These are phyloP conservation scores for Pythium monospermum DNA, from an alignment of 352 stramenopile species.

Conservation along the genomic window DNA sequence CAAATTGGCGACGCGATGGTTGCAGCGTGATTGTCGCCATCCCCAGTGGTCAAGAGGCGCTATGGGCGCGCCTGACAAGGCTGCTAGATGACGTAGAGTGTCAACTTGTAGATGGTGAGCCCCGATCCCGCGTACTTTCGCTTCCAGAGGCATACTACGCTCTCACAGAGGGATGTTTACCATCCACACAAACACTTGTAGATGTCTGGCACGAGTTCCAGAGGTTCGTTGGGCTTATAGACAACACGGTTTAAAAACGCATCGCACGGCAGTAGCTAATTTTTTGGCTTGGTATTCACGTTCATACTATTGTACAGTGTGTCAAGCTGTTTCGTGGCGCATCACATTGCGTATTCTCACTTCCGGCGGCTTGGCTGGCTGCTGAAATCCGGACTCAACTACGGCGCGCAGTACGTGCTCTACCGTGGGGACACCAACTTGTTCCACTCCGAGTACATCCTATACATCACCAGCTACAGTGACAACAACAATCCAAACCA, in stretches of 20 bases:
- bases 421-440: conserved; percentile 46
- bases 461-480: conserved; percentile 37
- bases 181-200: conserved; percentile 14
- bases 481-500: conserved; percentile 4
- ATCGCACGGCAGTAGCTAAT: too few relatives aligned
- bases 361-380: conserved; percentile 51
- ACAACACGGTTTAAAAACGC: too few relatives aligned
- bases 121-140: conserved; percentile 28
- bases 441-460: conserved; percentile 75
- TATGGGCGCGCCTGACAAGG: conserved; percentile 1
- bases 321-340: conserved; percentile 28
- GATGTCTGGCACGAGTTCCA: conserved; percentile 35
- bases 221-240: conserved; percentile 20
- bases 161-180: conserved; percentile 24
- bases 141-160: conserved; percentile 46
- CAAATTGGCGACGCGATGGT: conserved; percentile 22
- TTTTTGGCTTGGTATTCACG: too few relatives aligned
- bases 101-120: neutral
- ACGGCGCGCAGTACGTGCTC: conserved; percentile 62
- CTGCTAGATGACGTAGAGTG: conserved; percentile 1
- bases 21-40: conserved; percentile 13
- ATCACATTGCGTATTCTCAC: conserved; percentile 52
- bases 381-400: conserved; percentile 58
- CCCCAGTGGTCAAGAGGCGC: neutral
- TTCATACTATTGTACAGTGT: too few relatives aligned